These are phyloP conservation scores for Tricholoma terreum DNA, from an alignment of 768 basidiomycete species.

Conservation along the genomic window DNA sequence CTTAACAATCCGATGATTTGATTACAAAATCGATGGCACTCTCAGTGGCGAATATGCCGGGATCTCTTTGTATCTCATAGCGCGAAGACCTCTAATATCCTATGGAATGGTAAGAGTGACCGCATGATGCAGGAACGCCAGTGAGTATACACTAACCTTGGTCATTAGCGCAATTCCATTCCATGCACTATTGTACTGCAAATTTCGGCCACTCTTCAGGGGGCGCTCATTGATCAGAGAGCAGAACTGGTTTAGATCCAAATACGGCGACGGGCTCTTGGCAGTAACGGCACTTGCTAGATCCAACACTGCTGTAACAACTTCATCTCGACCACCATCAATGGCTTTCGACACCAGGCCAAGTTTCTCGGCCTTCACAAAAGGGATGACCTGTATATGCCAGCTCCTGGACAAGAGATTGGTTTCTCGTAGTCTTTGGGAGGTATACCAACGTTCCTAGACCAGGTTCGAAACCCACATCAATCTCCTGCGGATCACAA, in stretches of 20 bases:
- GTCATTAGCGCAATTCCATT: constrained; percentile 41
- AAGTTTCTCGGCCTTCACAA: constrained; percentile 56
- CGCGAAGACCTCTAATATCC: constrained; percentile 36
- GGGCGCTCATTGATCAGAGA: not conserved
- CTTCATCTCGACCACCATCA: constrained; percentile 62
- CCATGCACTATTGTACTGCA: constrained; percentile 43
- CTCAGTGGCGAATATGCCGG: constrained; percentile 27
- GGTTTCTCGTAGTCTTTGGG: constrained; percentile 74
- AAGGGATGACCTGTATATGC: constrained; percentile 73
- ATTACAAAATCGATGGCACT: constrained; percentile 18
- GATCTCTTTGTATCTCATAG: constrained; percentile 26
- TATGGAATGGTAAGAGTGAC: constrained; percentile 8
- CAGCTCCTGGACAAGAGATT: constrained; percentile 68
- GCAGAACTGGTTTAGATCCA: constrained; percentile 52
- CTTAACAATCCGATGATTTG: too few relatives aligned
- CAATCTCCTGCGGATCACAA: constrained; percentile 67
- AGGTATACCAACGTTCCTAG: constrained; percentile 82
- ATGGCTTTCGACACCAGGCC: constrained; percentile 78
- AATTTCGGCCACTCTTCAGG: constrained; percentile 35
- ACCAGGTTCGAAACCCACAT: constrained; percentile 84
- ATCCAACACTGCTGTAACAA: constrained; percentile 61
- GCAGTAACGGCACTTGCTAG: constrained; percentile 61
- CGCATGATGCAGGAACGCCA: not conserved
- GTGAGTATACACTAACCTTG: constrained; percentile 18
- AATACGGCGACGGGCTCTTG: constrained; percentile 78